A percentile compares a stretch with the other conserved stretches of the same genome.
Evolutionary conservation across 108 stramenopile genomes (phyloP).

Genomic region (Discostella pseudostelligera): DNA sequence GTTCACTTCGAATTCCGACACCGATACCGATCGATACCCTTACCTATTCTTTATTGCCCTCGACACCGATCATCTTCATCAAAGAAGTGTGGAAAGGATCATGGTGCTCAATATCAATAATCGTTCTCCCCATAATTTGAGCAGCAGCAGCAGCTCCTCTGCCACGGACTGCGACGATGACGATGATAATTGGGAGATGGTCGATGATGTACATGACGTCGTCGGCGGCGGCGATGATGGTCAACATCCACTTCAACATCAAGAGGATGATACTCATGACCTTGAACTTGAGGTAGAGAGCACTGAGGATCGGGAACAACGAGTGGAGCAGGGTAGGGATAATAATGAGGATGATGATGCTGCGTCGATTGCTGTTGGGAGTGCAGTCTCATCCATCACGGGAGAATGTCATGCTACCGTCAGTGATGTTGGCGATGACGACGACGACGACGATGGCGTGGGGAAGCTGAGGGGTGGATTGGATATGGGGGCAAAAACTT

Average conservation of each 20-base stretch:
- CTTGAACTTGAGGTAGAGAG: not conserved
- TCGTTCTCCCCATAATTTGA: not conserved
- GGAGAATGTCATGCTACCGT: constrained; percentile 6
- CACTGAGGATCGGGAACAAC: not conserved
- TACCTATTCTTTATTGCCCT: too few relatives aligned
- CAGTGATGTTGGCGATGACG: constrained; percentile 2
- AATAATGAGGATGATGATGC: not conserved
- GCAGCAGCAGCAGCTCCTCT: too few relatives aligned
- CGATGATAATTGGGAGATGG: constrained; percentile 2
- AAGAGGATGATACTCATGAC: not conserved
- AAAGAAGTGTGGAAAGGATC: not conserved
- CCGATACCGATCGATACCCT: too few relatives aligned
- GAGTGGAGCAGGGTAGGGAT: not conserved
- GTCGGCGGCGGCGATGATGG: not conserved
- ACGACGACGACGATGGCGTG: not conserved
- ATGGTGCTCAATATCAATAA: constrained; percentile 15
- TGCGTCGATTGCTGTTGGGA: not conserved
- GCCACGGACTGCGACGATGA: constrained; percentile 2
- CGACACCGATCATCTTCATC: too few relatives aligned
- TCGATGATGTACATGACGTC: not conserved
- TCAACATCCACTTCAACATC: too few relatives aligned
- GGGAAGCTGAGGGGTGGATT: not conserved
- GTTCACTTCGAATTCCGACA: too few relatives aligned
- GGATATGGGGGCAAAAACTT: not conserved
- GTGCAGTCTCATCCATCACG: constrained; percentile 17